phyloP scores from a whole-genome alignment of 2,329 filamentous ascomycete genomes.

The Penicillium sp. region DNA sequence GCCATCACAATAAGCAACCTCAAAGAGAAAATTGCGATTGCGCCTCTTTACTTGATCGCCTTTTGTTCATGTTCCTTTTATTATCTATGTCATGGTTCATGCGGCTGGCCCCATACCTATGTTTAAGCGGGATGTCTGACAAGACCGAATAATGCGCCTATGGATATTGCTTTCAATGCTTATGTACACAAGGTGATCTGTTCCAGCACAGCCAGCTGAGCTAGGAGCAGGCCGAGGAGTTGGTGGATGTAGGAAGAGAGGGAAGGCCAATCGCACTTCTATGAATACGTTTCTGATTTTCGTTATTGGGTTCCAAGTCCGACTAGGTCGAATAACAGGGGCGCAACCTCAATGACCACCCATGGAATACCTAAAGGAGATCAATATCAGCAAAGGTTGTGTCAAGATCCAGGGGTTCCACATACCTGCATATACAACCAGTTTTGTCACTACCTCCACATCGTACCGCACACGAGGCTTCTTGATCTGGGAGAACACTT shows the following conservation, averaged over 20 bases:
- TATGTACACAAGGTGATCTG: slow-evolving; percentile 18
- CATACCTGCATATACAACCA: slow-evolving; percentile 89
- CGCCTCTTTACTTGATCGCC: neutral
- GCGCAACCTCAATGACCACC: slow-evolving; percentile 73
- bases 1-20: neutral
- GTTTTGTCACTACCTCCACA: slow-evolving; percentile 96
- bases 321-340: slow-evolving; percentile 63
- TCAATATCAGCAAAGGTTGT: slow-evolving; percentile 4
- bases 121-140: neutral
- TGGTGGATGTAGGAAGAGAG: neutral
- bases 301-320: slow-evolving; percentile 23
- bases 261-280: neutral
- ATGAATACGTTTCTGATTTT: neutral
- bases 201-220: slow-evolving; percentile 18
- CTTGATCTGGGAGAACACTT: slow-evolving; percentile 80
- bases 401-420: neutral
- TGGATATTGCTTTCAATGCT: slow-evolving; percentile 13
- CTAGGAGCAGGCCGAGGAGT: slow-evolving; percentile 5
- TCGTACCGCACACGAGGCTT: slow-evolving; percentile 91
- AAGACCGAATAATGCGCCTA: neutral
- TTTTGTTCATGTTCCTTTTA: neutral
- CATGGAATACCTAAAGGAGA: slow-evolving; percentile 67
- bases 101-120: neutral
- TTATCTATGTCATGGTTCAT: neutral
- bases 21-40: neutral